Conservation (phyloP, 345 rosid species). For the Salix purpurea region DNA sequence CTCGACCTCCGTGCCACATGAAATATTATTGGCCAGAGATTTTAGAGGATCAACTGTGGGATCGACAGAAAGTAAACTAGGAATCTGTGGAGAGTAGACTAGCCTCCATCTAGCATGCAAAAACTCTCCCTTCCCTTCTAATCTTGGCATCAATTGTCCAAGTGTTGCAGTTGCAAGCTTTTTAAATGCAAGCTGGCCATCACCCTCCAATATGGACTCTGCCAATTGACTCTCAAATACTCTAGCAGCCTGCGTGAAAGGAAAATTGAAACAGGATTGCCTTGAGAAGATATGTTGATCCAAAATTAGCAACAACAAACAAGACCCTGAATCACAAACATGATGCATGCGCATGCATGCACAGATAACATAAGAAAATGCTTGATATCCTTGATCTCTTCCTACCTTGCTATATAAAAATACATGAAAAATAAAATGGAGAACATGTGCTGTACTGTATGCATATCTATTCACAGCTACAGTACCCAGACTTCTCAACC, state of each 20-base stretch:
- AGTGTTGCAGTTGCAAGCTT: conserved; percentile 97
- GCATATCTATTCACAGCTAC: background rate
- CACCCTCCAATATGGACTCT: conserved; percentile 93
- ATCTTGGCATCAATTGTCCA: conserved; percentile 86
- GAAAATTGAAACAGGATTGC: conserved; percentile 7
- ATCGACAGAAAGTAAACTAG: conserved; percentile 93
- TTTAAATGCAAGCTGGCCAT: conserved; percentile 93
- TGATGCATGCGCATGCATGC: background rate
- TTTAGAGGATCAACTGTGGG: conserved; percentile 89
- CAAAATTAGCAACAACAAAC: conserved; percentile 10
- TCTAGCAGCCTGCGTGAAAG: conserved; percentile 68
- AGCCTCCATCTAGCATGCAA: conserved; percentile 99
- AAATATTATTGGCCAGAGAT: conserved; percentile 79
- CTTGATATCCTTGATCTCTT: background rate
- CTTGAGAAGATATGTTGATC: conserved; percentile 1
- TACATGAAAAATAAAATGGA: background rate
- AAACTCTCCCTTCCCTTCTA: conserved; percentile 95
- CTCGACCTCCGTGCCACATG: conserved; percentile 92
- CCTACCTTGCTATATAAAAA: background rate
- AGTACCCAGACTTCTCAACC: conserved; percentile 3
- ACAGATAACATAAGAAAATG: background rate
- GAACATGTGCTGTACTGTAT: background rate
- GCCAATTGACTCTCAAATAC: conserved; percentile 94
- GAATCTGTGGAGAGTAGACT: conserved; percentile 97
- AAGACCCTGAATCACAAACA: background rate